Percentiles rank a stretch among this genome's conserved stretches.
These are phyloP conservation scores for Pseudohyphozyma bogoriensis DNA, from an alignment of 768 basidiomycete species.

Conservation along the genomic window DNA sequence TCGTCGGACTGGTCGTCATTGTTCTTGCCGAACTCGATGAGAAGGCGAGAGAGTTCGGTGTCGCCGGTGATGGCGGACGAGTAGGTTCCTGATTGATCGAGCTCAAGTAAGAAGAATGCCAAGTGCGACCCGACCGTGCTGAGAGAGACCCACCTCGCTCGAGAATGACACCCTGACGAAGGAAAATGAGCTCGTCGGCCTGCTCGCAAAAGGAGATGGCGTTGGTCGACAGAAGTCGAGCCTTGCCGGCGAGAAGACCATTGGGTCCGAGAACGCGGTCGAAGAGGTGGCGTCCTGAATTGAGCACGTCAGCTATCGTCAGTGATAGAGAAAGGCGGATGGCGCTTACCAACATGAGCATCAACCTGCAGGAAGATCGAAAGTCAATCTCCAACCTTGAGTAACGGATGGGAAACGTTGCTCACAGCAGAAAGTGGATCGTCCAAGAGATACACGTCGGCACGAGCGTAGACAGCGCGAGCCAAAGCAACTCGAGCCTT, in stretches of 20 bases:
- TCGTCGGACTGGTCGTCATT: slow-evolving; percentile 33
- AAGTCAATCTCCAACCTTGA: no score
- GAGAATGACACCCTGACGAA: slow-evolving; percentile 41
- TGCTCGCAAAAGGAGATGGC: slow-evolving; percentile 41
- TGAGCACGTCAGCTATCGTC: slow-evolving; percentile 61
- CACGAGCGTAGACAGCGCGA: slow-evolving; percentile 79
- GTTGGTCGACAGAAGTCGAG: slow-evolving; percentile 43
- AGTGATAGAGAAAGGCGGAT: slow-evolving; percentile 49
- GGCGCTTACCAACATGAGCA: slow-evolving; percentile 59
- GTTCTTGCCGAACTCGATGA: slow-evolving; percentile 50
- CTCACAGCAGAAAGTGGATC: slow-evolving; percentile 78
- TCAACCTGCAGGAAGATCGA: no score
- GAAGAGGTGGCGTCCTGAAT: slow-evolving; percentile 77
- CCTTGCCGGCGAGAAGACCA: slow-evolving; percentile 39
- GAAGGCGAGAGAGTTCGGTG: slow-evolving; percentile 41
- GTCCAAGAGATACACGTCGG: slow-evolving; percentile 83
- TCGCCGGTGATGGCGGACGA: slow-evolving; percentile 35
- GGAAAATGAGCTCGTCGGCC: slow-evolving; percentile 41
- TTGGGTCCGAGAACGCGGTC: slow-evolving; percentile 41
- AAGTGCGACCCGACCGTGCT: slow-evolving; percentile 36
- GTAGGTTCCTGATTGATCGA: slow-evolving; percentile 33
- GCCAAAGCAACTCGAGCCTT: slow-evolving; percentile 73
- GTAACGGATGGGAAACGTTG: no score
- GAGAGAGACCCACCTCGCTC: slow-evolving; percentile 36
- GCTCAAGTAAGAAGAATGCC: slow-evolving; percentile 31